Evolutionary conservation across 139 green algal species (phyloP), one percentile per base, ranked within the genome.

Genomic region (Chlamydomonas sp.): DNA sequence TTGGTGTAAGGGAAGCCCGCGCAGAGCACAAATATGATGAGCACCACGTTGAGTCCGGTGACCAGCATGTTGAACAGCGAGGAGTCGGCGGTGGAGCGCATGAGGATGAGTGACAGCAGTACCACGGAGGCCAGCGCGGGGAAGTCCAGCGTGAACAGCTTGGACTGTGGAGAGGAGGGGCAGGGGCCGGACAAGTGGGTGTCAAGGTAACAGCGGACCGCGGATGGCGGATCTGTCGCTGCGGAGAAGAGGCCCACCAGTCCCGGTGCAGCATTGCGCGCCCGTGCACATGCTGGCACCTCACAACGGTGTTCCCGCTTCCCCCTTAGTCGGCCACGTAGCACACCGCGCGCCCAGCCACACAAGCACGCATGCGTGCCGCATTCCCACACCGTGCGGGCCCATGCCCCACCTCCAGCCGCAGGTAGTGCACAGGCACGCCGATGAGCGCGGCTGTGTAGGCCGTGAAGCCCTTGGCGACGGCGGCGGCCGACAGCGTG

Each of bases 391-490:
- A 77, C 83, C 60, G 62, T 10, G 58, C 12, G 69, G 18, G 15
- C 10, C 74, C 60, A 20, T 18, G 4, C 17, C 85, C 9, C 20
- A 88, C 74, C 78, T 93, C 61, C 17, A 90, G 71, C 66, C 90
- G 63, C 57, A 93, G 68, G 63, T 77, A 62, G 57, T 73, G 20
- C 9, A 89, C 79, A 63, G 89, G 63, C 9, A 88, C 67, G 4
- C 81, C 62, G 20, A 93, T 69, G 57, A 98, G 89, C 12, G 94
- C 92, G 2, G 93, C 94, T 17, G 96, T 72, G 92, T 99, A 99
- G 66, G 91, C 93, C 0, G 95, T 96, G 88, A 97, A 97, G 77
- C 95, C 96, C 49, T 97, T 96, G 4, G 96, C 96, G 14, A 98
- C 93, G 0, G 96, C 96, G 0, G 97, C 94, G 0, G 89, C 90